Evolutionary conservation across 495 filamentous ascomycete genomes (phyloP).

Genomic region (Bryoglossum gracile): DNA sequence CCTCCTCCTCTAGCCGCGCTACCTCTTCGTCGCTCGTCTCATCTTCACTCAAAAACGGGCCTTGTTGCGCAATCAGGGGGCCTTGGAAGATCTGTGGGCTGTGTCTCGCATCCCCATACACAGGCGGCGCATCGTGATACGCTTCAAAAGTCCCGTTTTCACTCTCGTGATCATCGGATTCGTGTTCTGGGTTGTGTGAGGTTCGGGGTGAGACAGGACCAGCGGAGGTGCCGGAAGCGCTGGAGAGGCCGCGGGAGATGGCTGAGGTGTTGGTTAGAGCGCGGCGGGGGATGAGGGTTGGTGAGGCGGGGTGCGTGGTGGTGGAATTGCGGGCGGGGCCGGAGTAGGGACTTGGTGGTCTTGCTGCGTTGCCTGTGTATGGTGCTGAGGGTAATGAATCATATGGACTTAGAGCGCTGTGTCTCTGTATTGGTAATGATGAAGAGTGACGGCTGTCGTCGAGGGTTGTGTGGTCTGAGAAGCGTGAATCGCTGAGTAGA

Average conservation of each 20-base stretch:
- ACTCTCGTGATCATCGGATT: too few relatives aligned
- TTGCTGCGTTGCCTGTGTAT: constrained; percentile 6
- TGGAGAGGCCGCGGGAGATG: not conserved
- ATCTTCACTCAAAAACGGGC: constrained; percentile 18
- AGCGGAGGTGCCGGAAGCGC: not conserved
- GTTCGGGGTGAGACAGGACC: constrained; percentile 1
- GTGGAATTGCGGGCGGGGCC: too few relatives aligned
- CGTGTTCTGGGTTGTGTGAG: too few relatives aligned
- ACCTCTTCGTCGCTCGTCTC: constrained; percentile 20
- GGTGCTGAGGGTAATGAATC: constrained; percentile 2
- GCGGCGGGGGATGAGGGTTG: too few relatives aligned
- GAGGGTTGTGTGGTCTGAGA: too few relatives aligned
- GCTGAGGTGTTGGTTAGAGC: not conserved
- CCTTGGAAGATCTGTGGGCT: constrained; percentile 10
- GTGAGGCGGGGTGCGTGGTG: not conserved
- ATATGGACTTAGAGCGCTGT: not conserved
- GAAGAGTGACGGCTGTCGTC: too few relatives aligned
- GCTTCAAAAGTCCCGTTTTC: too few relatives aligned
- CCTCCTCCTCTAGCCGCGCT: constrained; percentile 24
- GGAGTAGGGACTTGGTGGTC: too few relatives aligned
- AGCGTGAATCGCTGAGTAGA: too few relatives aligned
- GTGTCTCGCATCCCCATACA: constrained; percentile 20
- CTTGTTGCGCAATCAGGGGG: not conserved
- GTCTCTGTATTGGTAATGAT: not conserved
- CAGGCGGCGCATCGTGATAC: constrained; percentile 16